Evolutionary conservation across 1,139 yeast genomes (phyloP), one percentile per base, ranked within the genome.

Genomic region (Nakaseomyces glabratus): DNA sequence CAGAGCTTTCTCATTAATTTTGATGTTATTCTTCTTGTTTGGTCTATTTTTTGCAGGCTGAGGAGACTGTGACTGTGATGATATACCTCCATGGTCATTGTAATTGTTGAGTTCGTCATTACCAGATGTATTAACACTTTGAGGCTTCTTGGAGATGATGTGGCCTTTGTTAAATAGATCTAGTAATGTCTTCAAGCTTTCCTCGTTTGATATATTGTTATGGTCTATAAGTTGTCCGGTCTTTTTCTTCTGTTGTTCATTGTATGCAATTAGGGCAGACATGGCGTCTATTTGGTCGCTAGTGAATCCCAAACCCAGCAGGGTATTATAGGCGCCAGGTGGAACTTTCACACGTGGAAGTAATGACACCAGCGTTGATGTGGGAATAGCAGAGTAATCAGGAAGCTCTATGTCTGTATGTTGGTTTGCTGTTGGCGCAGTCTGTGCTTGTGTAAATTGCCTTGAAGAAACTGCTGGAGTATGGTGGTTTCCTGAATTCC

Each of bases 251-350:
- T 48, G 45, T 36, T 43, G 45, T 52, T 76, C 81, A 52, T 79
- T 81, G 47, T 76, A 81, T 0, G 86, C 88, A 25, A 79, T 73
- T 36, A 80, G 62, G 1, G 84, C 82, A 16, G 82, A 75, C 28
- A 80, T 61, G 3, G 82, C 73, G 49, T 78, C 85, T 14, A 80
- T 78, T 52, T 80, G 88, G 30, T 73, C 74, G 41, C 68, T 73
- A 5, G 74, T 64, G 32, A 79, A 63, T 0, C 90, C 90, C 1
- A 79, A 82, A 14, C 73, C 69, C 12, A 68, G 69, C 32, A 80
- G 57, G 1, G 84, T 71, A 14, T 65, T 61, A 43, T 74, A 69
- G 1, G 86, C 88, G 4, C 84, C 84, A 4, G 76, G 76, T 1
- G 90, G 90, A 2, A 80, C 82, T 0, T 73, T 71, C 24, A 76